Evolutionary conservation across 2,329 filamentous ascomycete genomes (phyloP).

Genomic region (Hymenoscyphus occultus): DNA sequence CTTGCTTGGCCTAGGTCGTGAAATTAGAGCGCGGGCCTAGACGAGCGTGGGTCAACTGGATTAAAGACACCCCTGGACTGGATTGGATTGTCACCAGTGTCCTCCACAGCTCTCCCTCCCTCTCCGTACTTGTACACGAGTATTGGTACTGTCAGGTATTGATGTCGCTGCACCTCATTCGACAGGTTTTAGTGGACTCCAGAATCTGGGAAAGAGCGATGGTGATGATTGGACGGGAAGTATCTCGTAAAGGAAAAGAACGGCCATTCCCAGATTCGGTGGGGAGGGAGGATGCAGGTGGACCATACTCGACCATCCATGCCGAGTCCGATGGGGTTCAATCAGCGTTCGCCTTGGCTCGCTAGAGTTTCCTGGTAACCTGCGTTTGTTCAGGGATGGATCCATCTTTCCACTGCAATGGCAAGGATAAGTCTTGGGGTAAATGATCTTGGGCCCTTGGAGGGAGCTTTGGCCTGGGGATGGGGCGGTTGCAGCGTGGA

Average conservation of each 20-base stretch:
- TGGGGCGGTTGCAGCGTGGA: not conserved
- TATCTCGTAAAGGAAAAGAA: too few relatives aligned
- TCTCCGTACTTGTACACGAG: not conserved
- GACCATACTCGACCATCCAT: too few relatives aligned
- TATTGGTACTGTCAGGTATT: too few relatives aligned
- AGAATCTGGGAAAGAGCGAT: not conserved
- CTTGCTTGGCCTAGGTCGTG: too few relatives aligned
- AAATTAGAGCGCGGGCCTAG: not conserved
- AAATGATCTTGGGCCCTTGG: not conserved
- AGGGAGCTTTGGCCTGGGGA: not conserved
- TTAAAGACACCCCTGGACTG: not conserved
- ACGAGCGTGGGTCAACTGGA: not conserved
- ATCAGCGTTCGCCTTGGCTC: not conserved
- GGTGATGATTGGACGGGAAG: not conserved
- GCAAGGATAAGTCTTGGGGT: not conserved
- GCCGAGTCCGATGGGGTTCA: not conserved
- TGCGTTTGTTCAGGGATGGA: not conserved
- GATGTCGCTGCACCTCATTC: not conserved
- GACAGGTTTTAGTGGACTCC: not conserved
- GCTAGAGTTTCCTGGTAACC: not conserved
- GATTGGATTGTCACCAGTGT: not conserved
- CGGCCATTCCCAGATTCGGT: slow-evolving; percentile 1
- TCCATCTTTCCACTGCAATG: not conserved
- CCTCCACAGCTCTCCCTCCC: not conserved
- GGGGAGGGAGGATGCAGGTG: not conserved